Base-by-base conservation (phyloP, 176 grass and related monocot genomes). In the Avena atlantica region DNA sequence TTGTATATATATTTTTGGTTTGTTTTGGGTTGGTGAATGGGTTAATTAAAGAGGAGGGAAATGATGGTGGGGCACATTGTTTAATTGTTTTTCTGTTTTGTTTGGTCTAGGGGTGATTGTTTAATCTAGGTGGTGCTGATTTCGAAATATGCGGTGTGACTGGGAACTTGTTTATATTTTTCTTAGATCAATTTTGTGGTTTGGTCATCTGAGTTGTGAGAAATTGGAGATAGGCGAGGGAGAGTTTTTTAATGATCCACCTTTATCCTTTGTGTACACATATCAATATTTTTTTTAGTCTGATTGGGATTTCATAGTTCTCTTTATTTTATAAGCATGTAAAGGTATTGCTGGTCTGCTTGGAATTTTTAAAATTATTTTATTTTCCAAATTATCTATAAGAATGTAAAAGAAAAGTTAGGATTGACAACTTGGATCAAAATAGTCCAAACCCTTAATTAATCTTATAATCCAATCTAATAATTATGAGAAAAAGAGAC, bases 141-240 rank as follows among this genome's bases (percentile, higher is more conserved):
- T 86, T 77, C 91, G 81, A 91, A 91, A 91, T 89, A 93, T 93
- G 91, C 91, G 87, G 87, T 87, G 89, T 90, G 93, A 95, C 84
- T 69, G 19, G 53, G 79, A 80, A 86, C n/a, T 95, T 71, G 37
- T 82, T 88, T 85, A 93, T 90, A 62, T 74, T 86, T 59, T 81
- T 31, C 31, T 73, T 9, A 5, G 29, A 59, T 15, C 60, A 20
- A 59, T 87, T 64, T 90, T 89, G 25, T 48, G 42, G 42, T 4
- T 11, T 76, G 45, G 82, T 85, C 90, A 61, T 47, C 0, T 9
- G 0, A 2, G 61, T 21, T 77, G 6, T 62, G 34, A 61, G 23
- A 21, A 88, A 81, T 88, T 69, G 2, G 36, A 57, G 27, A 73
- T 42, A 0, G 17, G 52, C 4, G 57, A 1, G 15, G 64, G 6